Base-by-base conservation (phyloP, 2,329 filamentous ascomycete genomes). In the Xylaria sp. region DNA sequence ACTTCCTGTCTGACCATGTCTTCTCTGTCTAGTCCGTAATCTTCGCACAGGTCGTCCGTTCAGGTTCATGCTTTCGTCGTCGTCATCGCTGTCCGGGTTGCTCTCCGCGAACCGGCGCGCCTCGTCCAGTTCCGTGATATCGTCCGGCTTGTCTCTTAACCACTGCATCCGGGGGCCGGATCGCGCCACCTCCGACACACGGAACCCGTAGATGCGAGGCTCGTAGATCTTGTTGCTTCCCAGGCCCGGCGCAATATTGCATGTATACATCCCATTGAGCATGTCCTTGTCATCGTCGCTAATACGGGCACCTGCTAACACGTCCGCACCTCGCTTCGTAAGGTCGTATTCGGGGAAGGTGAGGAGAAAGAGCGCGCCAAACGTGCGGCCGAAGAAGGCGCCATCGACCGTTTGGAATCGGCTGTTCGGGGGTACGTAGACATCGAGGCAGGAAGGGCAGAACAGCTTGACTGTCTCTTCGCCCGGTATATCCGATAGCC, bases 401-500 rank as follows among this genome's bases (percentile, higher is more conserved):
- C 94, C 94, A 65, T 99, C 94, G 29, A 99, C 94, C 2, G 91
- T 93, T 74, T 97, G 94, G 71, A 97, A 99, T 18, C 94, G 86
- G 68, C 91, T 96, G 78, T 97, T 99, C 39, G 94, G 94, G 2
- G 94, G 94, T 0, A 94, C 94, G 74, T 97, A 99, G 66, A 97
- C 91, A 71, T 99, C 94, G 62, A 97, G 84, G 74, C 94, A 99
- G 58, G 91, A 92, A 2, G 94, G 94, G 71, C 94, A 99, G 77
- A 97, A 99, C 19, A 99, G 85, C 78, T 99, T 99, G 69, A 99
- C 94, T 0, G 94, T 99, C 69, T 99, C 93, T 72, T 96, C 90
- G 61, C 94, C 94, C 0, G 94, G 93, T 44, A 93, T 94, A 73
- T 99, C 94, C 54, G 91, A 96, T 57, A 94, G 84, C 37, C 94